Conservation (phyloP, 495 filamentous ascomycete genomes). For the Aspergillus bridgeri region DNA sequence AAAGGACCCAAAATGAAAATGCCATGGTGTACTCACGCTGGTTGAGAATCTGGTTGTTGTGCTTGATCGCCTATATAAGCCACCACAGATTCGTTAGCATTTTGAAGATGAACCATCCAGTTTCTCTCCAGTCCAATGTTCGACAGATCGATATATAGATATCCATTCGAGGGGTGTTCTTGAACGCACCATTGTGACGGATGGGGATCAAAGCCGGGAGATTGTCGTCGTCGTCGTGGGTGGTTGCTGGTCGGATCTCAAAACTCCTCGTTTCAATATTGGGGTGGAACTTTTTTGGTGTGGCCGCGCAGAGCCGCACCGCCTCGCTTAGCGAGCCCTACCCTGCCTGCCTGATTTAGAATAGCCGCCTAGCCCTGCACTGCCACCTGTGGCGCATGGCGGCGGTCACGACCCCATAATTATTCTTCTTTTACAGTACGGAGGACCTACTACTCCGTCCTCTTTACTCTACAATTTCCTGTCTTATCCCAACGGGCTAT, state of each 20-base stretch:
- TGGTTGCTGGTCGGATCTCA: slow-evolving; percentile 53
- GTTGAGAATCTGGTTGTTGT: slow-evolving; percentile 98
- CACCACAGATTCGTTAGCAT: slow-evolving; percentile 32
- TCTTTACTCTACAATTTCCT: too few species aligned
- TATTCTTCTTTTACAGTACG: too few species aligned
- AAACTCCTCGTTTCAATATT: slow-evolving; percentile 32
- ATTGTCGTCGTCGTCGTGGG: slow-evolving; percentile 46
- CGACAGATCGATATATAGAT: neutral
- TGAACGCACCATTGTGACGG: slow-evolving; percentile 61
- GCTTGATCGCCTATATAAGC: slow-evolving; percentile 83
- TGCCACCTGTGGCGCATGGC: neutral
- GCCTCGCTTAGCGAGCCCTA: slow-evolving; percentile 53
- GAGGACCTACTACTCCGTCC: too few species aligned
- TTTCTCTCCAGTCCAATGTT: neutral
- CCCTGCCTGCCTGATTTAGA: slow-evolving; percentile 22
- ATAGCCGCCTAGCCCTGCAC: slow-evolving; percentile 8
- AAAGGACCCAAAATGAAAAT: too few species aligned
- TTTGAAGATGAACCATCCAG: neutral
- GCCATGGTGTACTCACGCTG: slow-evolving; percentile 67
- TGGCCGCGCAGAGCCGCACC: slow-evolving; percentile 38
- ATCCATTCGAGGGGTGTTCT: slow-evolving; percentile 2
- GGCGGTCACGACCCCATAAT: neutral
- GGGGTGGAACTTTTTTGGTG: slow-evolving; percentile 46
- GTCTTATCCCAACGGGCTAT: too few species aligned
- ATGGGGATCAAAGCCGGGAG: slow-evolving; percentile 57